Evolutionary conservation across 345 rosid genomes (phyloP).

Genomic region (Anacardium occidentale): DNA sequence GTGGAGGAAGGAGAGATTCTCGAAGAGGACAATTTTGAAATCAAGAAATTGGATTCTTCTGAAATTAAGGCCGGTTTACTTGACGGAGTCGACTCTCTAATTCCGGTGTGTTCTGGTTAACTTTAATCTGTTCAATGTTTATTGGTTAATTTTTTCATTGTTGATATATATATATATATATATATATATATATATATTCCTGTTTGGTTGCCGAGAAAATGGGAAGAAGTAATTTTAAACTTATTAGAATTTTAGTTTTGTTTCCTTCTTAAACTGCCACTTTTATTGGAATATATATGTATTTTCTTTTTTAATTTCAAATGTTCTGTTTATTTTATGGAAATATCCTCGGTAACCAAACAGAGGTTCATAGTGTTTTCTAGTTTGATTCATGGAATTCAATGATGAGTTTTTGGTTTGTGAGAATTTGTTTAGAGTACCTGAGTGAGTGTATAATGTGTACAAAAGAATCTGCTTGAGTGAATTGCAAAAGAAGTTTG

Average conservation of each 20-base stretch:
- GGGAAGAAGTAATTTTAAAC: neutral
- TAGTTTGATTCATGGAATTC: conserved; percentile 15
- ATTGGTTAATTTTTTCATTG: neutral
- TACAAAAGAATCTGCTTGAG: conserved; percentile 61
- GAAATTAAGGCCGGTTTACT: conserved; percentile 33
- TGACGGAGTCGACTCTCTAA: conserved; percentile 25
- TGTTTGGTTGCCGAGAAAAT: conserved; percentile 36
- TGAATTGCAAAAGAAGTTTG: conserved; percentile 59
- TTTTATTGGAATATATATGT: neutral
- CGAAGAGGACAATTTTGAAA: conserved; percentile 48
- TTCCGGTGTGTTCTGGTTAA: conserved; percentile 70
- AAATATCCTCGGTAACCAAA: conserved; percentile 36
- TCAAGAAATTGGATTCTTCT: conserved; percentile 25
- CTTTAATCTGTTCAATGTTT: conserved; percentile 11
- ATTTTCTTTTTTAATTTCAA: neutral
- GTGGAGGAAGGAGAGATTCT: conserved; percentile 99
- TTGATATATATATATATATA: neutral
- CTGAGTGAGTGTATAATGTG: conserved; percentile 49
- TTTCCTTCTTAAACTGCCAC: neutral
- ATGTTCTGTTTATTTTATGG: neutral
- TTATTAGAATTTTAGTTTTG: neutral
- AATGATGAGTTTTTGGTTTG: conserved; percentile 41
- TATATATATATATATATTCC: conserved; percentile 16
- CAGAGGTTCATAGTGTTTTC: conserved; percentile 6
- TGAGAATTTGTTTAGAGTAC: conserved; percentile 57